phyloP scores from a whole-genome alignment of 306 rosid genomes.

The Rosa lucieae region DNA sequence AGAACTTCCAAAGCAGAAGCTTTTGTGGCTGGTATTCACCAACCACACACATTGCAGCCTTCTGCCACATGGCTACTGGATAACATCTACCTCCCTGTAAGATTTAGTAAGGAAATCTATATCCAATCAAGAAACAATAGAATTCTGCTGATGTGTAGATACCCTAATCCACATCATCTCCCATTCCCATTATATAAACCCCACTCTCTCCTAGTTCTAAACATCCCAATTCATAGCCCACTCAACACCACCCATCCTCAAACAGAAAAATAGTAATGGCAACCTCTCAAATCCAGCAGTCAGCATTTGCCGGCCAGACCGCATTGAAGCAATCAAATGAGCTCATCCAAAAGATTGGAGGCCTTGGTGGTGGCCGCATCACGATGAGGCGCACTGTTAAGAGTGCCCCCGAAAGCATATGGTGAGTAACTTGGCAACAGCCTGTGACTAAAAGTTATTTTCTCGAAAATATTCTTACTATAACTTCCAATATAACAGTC shows the following conservation, averaged over 20 bases:
- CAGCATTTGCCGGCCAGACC: conserved; percentile 78
- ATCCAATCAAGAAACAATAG: background rate
- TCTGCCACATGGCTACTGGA: background rate
- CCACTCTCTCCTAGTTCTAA: background rate
- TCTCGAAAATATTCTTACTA: background rate
- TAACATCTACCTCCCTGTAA: background rate
- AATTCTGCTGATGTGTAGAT: background rate
- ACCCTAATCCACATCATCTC: background rate
- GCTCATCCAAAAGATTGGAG: conserved; percentile 63
- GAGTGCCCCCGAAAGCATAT: conserved; percentile 86
- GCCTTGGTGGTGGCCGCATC: conserved; percentile 53
- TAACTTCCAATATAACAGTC: background rate
- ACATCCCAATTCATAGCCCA: background rate
- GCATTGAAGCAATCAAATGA: conserved; percentile 76
- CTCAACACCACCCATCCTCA: background rate
- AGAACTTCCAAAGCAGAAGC: background rate
- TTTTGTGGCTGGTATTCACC: background rate
- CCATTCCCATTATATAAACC: background rate
- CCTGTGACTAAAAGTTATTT: background rate
- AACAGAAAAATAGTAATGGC: conserved; percentile 49
- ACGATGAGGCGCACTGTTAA: conserved; percentile 82
- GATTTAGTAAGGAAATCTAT: background rate
- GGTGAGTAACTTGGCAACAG: conserved; percentile 40
- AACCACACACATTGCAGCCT: background rate
- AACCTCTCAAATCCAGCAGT: conserved; percentile 73